Conservation (phyloP, 2,329 filamentous ascomycete species). For the Sclerotinia subarctica region DNA sequence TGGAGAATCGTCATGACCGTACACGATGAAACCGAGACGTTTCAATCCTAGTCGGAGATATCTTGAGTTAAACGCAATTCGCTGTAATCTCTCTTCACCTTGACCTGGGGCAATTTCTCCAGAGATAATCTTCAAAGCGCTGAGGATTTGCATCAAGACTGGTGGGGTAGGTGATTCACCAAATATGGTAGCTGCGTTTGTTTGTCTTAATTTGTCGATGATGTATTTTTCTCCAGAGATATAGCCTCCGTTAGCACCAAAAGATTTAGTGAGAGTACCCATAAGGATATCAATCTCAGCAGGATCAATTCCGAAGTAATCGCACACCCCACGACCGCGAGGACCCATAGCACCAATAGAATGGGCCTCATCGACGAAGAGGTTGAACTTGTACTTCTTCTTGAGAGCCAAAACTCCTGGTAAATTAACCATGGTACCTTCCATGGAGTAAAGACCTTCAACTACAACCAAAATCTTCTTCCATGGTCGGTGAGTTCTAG, state of each 20-base stretch:
- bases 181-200: conserved; percentile 81
- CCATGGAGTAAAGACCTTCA: conserved; percentile 98
- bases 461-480: conserved; percentile 98
- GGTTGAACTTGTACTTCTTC: conserved; percentile 93
- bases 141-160: conserved; percentile 86
- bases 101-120: conserved; percentile 87
- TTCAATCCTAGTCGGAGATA: conserved; percentile 98
- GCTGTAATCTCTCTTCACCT: conserved; percentile 90
- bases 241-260: conserved; percentile 96
- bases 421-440: conserved; percentile 98
- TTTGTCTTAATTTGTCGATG: conserved; percentile 84
- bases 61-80: conserved; percentile 95
- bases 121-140: conserved; percentile 81
- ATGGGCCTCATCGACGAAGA: conserved; percentile 96
- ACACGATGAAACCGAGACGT: conserved; percentile 93
- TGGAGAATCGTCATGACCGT: conserved; percentile 95
- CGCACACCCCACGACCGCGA: conserved; percentile 85
- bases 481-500: conserved; percentile 97
- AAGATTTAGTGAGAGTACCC: conserved; percentile 97
- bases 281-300: conserved; percentile 90
- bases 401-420: conserved; percentile 83
- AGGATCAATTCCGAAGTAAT: conserved; percentile 92
- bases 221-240: conserved; percentile 84
- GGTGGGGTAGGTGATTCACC: conserved; percentile 86
- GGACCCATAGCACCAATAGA: conserved; percentile 91